A percentile compares a stretch with the other conserved stretches of the same genome.
Evolutionary conservation across 345 rosid species (phyloP).

Genomic region (Jatropha curcas): DNA sequence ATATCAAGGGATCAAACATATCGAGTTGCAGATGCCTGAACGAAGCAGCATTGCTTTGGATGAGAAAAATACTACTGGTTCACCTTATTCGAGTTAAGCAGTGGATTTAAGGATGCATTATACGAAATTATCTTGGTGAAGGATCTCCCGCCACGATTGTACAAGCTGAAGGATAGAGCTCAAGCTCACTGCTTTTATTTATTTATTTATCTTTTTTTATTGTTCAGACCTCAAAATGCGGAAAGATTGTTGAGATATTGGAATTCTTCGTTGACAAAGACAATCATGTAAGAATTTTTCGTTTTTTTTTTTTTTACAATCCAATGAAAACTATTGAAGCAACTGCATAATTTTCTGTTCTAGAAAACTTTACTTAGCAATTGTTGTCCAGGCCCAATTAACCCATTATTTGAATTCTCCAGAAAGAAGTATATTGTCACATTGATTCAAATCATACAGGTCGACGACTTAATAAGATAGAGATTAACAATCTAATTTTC

Average conservation of each 20-base stretch:
- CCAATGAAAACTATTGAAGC: background rate
- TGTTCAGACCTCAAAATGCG: background rate
- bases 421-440: too few species aligned
- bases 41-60: background rate
- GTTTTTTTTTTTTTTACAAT: background rate
- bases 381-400: background rate
- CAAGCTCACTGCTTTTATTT: background rate
- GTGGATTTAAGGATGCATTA: background rate
- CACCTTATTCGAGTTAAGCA: background rate
- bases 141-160: background rate
- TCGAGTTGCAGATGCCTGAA: conserved; percentile 1
- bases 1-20: background rate
- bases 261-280: background rate
- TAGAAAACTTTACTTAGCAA: background rate
- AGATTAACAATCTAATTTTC: too few species aligned
- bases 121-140: background rate
- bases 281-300: background rate
- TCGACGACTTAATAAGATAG: too few species aligned
- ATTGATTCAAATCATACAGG: too few species aligned
- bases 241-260: background rate
- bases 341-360: background rate
- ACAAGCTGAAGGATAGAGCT: background rate
- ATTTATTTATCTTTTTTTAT: background rate
- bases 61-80: background rate
- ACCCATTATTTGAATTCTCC: background rate